Conservation (phyloP, 805 yeast species). For the Teunomyces tritomae region DNA sequence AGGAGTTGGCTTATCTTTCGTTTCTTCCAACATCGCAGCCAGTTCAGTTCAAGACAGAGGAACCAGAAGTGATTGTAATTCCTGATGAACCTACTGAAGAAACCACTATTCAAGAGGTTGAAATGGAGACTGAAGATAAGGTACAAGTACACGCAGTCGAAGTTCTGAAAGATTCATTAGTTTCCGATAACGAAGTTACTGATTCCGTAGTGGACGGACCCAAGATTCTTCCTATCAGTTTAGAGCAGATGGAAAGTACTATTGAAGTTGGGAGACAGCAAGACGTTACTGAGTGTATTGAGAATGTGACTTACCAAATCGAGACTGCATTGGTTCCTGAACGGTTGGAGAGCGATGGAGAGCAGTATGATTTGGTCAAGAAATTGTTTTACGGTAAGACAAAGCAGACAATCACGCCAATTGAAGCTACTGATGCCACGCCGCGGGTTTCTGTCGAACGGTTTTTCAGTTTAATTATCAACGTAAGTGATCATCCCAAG, state of each 20-base stretch:
- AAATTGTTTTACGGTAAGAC: constrained; percentile 82
- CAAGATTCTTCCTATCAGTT: constrained; percentile 37
- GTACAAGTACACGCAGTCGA: background rate
- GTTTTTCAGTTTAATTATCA: constrained; percentile 77
- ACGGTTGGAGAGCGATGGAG: constrained; percentile 63
- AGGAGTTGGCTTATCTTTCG: constrained; percentile 84
- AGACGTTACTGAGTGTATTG: constrained; percentile 96
- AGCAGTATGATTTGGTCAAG: constrained; percentile 81
- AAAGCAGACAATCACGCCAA: constrained; percentile 67
- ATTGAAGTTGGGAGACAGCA: constrained; percentile 88
- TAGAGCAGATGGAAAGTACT: constrained; percentile 71
- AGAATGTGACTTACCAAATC: constrained; percentile 85
- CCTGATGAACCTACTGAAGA: constrained; percentile 4
- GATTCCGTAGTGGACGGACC: constrained; percentile 5
- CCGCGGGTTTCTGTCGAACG: constrained; percentile 54
- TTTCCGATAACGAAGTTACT: background rate
- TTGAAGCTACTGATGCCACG: constrained; percentile 35
- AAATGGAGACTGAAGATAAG: constrained; percentile 7
- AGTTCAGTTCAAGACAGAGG: constrained; percentile 51
- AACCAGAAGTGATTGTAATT: constrained; percentile 9
- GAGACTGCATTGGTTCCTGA: constrained; percentile 82
- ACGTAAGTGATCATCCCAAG: constrained; percentile 84
- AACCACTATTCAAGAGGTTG: constrained; percentile 5
- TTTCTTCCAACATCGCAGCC: constrained; percentile 69
- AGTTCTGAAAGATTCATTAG: background rate